Percentiles rank a stretch among this genome's conserved stretches.
These are phyloP conservation scores for Solanum chiquidenum DNA, from an alignment of 257 asterid genomes.

Conservation along the genomic window DNA sequence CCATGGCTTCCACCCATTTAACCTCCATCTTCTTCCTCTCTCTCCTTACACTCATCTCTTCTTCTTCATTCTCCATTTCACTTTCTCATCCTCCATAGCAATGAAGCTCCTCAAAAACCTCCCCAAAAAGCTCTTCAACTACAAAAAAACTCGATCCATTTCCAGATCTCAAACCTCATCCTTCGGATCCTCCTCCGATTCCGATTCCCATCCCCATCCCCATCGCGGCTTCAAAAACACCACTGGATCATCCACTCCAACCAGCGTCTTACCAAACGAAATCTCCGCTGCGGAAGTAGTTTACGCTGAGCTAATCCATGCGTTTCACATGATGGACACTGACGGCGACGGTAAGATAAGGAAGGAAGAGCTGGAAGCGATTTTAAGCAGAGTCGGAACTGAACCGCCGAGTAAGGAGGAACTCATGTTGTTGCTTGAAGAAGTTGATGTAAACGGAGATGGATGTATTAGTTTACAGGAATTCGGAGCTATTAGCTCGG, in stretches of 20 bases:
- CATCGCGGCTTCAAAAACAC: neutral
- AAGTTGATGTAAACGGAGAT: conserved; percentile 12
- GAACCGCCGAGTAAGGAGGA: conserved; percentile 8
- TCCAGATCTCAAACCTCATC: conserved; percentile 21
- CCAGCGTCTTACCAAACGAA: conserved; percentile 57
- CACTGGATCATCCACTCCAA: conserved; percentile 42
- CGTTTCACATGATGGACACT: conserved; percentile 40
- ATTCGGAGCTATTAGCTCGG: conserved; percentile 6
- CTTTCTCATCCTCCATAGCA: neutral
- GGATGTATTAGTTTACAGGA: conserved; percentile 17
- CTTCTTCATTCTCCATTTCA: neutral
- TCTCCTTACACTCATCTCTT: neutral
- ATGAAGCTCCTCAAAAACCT: conserved; percentile 45
- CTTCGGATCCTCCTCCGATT: conserved; percentile 16
- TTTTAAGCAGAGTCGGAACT: conserved; percentile 7
- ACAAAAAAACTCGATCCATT: conserved; percentile 1
- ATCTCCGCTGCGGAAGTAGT: conserved; percentile 20
- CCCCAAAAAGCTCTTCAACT: conserved; percentile 38
- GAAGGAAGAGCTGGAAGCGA: conserved; percentile 6
- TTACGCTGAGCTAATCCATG: conserved; percentile 38
- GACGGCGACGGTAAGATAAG: conserved; percentile 13
- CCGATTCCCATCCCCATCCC: neutral
- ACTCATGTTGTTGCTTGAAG: conserved; percentile 12
- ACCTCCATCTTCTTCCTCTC: conserved; percentile 1
- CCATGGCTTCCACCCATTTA: conserved; percentile 20